These are phyloP conservation scores for Fraxinus cuspidata DNA, from an alignment of 257 asterid genomes.

Conservation along the genomic window DNA sequence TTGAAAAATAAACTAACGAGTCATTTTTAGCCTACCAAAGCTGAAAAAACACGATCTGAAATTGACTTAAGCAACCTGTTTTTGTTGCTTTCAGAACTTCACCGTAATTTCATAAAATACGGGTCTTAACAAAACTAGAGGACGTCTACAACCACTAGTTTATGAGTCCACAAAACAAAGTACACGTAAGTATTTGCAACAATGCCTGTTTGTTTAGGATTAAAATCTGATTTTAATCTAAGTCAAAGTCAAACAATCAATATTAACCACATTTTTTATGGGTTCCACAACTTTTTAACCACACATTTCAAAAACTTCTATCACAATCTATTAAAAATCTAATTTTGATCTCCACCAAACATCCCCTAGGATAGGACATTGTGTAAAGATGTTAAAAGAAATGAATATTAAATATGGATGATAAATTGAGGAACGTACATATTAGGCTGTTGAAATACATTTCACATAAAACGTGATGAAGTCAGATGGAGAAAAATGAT, in stretches of 20 bases:
- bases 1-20: background rate
- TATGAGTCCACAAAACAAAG: background rate
- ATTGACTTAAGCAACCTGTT: background rate
- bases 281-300: no score
- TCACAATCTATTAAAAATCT: no score
- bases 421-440: background rate
- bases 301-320: no score
- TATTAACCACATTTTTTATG: no score
- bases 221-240: no score
- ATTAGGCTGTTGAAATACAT: background rate
- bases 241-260: no score
- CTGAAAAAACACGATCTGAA: background rate
- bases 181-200: background rate
- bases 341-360: no score
- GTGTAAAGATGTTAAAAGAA: background rate
- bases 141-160: background rate
- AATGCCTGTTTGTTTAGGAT: no score
- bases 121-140: background rate
- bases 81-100: background rate
- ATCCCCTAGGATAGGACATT: no score
- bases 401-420: background rate
- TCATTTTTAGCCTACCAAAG: background rate
- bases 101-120: background rate
- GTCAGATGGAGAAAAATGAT: background rate
- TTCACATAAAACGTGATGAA: background rate